Evolutionary conservation across 2,329 filamentous ascomycete genomes (phyloP).

Genomic region (Phialophora expanda): DNA sequence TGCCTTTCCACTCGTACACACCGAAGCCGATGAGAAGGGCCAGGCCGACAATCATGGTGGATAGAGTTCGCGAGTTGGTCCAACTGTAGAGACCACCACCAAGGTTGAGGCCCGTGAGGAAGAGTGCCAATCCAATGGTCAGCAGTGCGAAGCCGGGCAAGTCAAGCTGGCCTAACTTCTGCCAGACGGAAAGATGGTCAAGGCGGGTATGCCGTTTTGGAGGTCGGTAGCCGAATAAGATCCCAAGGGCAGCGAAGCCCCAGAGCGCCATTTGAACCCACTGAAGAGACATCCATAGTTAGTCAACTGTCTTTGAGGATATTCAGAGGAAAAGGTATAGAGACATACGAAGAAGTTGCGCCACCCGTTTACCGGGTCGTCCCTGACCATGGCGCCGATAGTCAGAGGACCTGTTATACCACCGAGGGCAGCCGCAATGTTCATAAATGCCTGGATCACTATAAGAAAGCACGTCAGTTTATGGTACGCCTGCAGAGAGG

Average conservation of each 20-base stretch:
- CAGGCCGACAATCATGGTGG: slow-evolving; percentile 12
- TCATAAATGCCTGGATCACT: slow-evolving; percentile 26
- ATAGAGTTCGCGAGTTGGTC: slow-evolving; percentile 13
- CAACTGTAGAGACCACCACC: slow-evolving; percentile 18
- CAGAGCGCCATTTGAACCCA: slow-evolving; percentile 29
- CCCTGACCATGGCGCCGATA: slow-evolving; percentile 21
- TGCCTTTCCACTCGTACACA: slow-evolving; percentile 30
- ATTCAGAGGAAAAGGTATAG: no score
- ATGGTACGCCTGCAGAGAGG: not conserved
- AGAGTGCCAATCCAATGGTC: slow-evolving; percentile 5
- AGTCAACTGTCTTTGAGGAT: not conserved
- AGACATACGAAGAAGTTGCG: slow-evolving; percentile 29
- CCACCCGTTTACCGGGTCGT: slow-evolving; percentile 14
- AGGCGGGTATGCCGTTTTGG: slow-evolving; percentile 16
- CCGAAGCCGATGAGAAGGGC: slow-evolving; percentile 23
- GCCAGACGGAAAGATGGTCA: slow-evolving; percentile 10
- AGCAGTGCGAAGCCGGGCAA: not conserved
- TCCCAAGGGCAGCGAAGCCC: slow-evolving; percentile 12
- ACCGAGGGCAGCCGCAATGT: slow-evolving; percentile 21
- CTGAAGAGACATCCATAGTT: slow-evolving; percentile 3
- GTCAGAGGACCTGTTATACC: slow-evolving; percentile 16
- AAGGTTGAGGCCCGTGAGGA: slow-evolving; percentile 10
- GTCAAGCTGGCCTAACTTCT: slow-evolving; percentile 16
- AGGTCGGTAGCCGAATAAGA: slow-evolving; percentile 17
- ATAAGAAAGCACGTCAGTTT: not conserved